phyloP scores from a whole-genome alignment of 1,139 yeast genomes.

The Sugiyamaella castrensis region DNA sequence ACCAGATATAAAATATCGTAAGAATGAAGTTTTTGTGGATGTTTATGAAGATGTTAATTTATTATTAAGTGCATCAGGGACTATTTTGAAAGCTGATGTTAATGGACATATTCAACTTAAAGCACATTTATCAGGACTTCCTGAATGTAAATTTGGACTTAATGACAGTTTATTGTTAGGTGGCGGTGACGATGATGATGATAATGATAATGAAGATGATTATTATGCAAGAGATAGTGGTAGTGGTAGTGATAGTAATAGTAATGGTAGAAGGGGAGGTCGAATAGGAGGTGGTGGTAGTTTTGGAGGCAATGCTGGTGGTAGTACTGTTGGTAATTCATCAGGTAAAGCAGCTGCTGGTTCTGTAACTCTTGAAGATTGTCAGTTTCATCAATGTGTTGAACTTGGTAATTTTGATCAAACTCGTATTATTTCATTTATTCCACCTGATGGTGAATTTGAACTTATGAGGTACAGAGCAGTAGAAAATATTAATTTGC shows the following conservation, averaged over 20 bases:
- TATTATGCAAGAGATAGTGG: constrained; percentile 16
- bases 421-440: constrained; percentile 64
- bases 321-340: constrained; percentile 4
- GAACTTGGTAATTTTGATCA: constrained; percentile 64
- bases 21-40: constrained; percentile 76
- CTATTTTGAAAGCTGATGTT: constrained; percentile 66
- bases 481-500: constrained; percentile 58
- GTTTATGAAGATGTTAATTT: constrained; percentile 74
- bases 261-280: constrained; percentile 17
- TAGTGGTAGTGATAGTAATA: constrained; percentile 13
- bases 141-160: constrained; percentile 65
- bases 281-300: constrained; percentile 13
- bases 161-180: constrained; percentile 43
- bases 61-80: constrained; percentile 49
- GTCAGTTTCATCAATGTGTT: constrained; percentile 88
- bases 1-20: constrained; percentile 68
- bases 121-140: constrained; percentile 75
- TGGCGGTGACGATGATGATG: constrained; percentile 23
- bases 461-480: constrained; percentile 79
- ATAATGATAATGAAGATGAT: not conserved
- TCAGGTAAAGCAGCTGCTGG: constrained; percentile 43
- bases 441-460: constrained; percentile 92
- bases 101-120: constrained; percentile 74
- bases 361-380: constrained; percentile 63
- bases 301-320: constrained; percentile 25